Evolutionary conservation across 352 stramenopile genomes (phyloP), one percentile per base, ranked within the genome.

Genomic region (Globisporangium perplexum): DNA sequence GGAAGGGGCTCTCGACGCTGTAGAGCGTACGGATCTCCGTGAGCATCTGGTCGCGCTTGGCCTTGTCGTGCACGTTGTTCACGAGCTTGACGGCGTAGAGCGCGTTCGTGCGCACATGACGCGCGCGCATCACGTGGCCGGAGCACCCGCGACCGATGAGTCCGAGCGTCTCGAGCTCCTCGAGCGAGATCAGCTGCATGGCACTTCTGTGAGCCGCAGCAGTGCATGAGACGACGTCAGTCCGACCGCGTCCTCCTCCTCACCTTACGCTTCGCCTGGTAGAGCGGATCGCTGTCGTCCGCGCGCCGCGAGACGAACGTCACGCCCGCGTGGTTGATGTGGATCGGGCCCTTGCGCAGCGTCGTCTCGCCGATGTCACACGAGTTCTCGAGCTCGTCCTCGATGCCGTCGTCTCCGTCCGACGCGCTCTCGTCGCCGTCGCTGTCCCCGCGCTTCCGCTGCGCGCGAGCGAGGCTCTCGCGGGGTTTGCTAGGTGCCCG

Each of bases 21-120:
- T 90, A 91, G 1, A 91, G 57, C 33, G 76, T 88, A 47, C 78
- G 75, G 57, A 91, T 90, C 65, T 91, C 81, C 22, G 74, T 88
- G 36, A 91, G 63, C 58, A 91, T 71, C 52, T 90, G 81, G 47
- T 90, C 66, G 31, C 78, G 74, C 49, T 88, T 86, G 39, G 62
- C 53, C 54, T 88, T 88, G 71, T 91, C 81, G 64, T 88, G 77
- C 23, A 91, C 75, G 57, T 89, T 89, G 45, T 78, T 82, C 18
- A 86, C 65, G 26, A 90, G 63, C 64, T 90, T 90, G 59, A 88
- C 68, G 11, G 75, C 78, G 48, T 81, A 90, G 17, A 85, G 53
- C 23, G 56, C 49, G 39, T 65, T 48, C 0, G 71, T 72, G 31
- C 51, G 49, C 24, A 47, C 65, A 55, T 90, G 76, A 2, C 54